A percentile compares a stretch with the other conserved stretches of the same genome.
These are phyloP conservation scores for Arxiozyma heterogenica DNA, from an alignment of 1,139 yeast species.

Conservation along the genomic window DNA sequence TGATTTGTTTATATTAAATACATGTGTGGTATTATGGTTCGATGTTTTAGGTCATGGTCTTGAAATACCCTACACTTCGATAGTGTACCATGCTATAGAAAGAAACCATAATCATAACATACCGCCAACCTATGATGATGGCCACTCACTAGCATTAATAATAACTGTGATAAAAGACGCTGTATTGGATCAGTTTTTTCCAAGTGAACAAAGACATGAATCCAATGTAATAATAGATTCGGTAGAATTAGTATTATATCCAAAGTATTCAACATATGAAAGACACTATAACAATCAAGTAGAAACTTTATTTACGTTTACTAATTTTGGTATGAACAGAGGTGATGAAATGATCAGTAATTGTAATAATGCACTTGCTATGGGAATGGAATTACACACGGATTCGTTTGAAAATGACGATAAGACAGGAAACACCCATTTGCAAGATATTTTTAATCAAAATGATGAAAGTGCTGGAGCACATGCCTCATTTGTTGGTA, in stretches of 20 bases:
- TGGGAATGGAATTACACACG: conserved; percentile 23
- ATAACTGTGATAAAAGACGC: conserved; percentile 25
- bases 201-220: not conserved
- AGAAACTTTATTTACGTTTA: conserved; percentile 32
- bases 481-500: conserved; percentile 11
- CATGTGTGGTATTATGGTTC: conserved; percentile 34
- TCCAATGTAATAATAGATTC: conserved; percentile 10
- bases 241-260: conserved; percentile 30
- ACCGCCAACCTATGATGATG: conserved; percentile 10
- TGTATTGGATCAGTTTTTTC: conserved; percentile 20
- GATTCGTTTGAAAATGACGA: conserved; percentile 10
- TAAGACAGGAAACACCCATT: conserved; percentile 5
- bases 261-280: conserved; percentile 31
- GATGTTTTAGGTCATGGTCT: conserved; percentile 29
- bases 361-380: conserved; percentile 26
- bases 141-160: conserved; percentile 23
- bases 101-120: conserved; percentile 9
- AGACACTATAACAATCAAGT: conserved; percentile 30
- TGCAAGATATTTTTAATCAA: not conserved
- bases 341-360: conserved; percentile 33
- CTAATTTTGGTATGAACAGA: conserved; percentile 33
- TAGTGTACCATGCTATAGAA: conserved; percentile 31
- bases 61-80: conserved; percentile 29
- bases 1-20: conserved; percentile 33
- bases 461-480: not conserved